Evolutionary conservation across 2,329 filamentous ascomycete species (phyloP).

Genomic region (Corinectria fuckeliana): DNA sequence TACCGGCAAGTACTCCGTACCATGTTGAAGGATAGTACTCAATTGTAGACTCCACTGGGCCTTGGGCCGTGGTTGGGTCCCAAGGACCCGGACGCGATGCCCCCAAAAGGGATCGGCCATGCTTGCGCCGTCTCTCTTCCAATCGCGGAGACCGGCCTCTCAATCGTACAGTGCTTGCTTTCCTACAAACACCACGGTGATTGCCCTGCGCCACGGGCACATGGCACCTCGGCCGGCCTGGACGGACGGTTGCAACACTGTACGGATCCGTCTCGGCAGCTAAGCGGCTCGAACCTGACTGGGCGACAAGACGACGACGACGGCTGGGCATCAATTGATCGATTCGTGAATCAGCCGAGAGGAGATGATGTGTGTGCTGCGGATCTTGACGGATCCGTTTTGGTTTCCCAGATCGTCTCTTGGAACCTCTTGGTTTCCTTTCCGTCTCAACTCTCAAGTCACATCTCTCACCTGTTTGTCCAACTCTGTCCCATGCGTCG

Average conservation of each 20-base stretch:
- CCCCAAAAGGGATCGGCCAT: slow-evolving; percentile 12
- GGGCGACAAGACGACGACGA: neutral
- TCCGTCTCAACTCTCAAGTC: neutral
- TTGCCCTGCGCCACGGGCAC: no score
- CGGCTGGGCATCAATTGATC: neutral
- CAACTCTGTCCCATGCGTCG: slow-evolving; percentile 2
- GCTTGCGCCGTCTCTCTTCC: neutral
- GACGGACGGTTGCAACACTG: neutral
- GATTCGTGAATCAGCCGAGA: neutral
- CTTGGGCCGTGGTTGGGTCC: neutral
- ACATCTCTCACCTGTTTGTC: neutral
- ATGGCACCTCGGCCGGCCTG: neutral
- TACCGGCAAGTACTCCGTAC: no score
- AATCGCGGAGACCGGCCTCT: neutral
- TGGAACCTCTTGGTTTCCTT: no score
- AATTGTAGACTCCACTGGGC: no score
- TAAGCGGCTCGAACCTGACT: slow-evolving; percentile 4
- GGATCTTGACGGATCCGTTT: no score
- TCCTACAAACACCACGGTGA: neutral
- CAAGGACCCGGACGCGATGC: slow-evolving; percentile 6
- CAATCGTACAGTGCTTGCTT: slow-evolving; percentile 1
- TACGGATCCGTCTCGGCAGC: slow-evolving; percentile 5
- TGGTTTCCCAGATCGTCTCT: neutral
- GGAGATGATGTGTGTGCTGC: neutral
- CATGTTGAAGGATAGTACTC: no score